A percentile compares a stretch with the other conserved stretches of the same genome.
Conservation (phyloP, 352 stramenopile species). For the Peronospora destructor region DNA sequence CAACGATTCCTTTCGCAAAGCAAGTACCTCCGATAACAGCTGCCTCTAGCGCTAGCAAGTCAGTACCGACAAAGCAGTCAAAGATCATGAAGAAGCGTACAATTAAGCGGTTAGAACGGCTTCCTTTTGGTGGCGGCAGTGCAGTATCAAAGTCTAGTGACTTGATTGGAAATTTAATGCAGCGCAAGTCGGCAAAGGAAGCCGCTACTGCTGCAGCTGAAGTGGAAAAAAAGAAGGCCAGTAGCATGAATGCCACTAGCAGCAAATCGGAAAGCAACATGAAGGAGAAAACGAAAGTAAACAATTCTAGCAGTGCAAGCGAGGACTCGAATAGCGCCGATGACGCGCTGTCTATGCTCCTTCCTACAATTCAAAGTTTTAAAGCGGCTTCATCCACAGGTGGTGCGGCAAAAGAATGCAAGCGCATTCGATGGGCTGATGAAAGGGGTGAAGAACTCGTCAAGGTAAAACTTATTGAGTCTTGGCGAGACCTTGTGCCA, state of each 20-base stretch:
- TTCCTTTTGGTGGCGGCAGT: constrained; percentile 51
- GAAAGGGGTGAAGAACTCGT: constrained; percentile 68
- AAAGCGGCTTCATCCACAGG: constrained; percentile 40
- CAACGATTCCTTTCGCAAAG: constrained; percentile 20
- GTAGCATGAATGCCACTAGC: constrained; percentile 13
- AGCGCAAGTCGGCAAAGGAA: constrained; percentile 76
- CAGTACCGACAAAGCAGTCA: constrained; percentile 21
- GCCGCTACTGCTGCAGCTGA: constrained; percentile 32
- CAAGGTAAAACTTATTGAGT: constrained; percentile 82
- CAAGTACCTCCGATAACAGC: constrained; percentile 13
- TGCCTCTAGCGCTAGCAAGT: constrained; percentile 9
- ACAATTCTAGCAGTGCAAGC: constrained; percentile 12
- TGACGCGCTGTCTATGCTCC: constrained; percentile 37
- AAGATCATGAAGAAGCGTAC: constrained; percentile 56
- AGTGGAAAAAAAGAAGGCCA: constrained; percentile 35
- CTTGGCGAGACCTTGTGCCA: constrained; percentile 72
- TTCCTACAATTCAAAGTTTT: constrained; percentile 82
- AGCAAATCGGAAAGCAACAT: constrained; percentile 11
- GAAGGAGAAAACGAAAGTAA: constrained; percentile 13
- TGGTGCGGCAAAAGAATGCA: constrained; percentile 31
- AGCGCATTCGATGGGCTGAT: constrained; percentile 79
- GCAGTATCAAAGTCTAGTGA: constrained; percentile 67
- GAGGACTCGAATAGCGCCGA: constrained; percentile 30
- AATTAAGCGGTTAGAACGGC: constrained; percentile 73
- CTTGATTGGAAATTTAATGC: constrained; percentile 78